These are phyloP conservation scores for Escallonia herrerae DNA, from an alignment of 129 eudicot genomes.

Conservation along the genomic window DNA sequence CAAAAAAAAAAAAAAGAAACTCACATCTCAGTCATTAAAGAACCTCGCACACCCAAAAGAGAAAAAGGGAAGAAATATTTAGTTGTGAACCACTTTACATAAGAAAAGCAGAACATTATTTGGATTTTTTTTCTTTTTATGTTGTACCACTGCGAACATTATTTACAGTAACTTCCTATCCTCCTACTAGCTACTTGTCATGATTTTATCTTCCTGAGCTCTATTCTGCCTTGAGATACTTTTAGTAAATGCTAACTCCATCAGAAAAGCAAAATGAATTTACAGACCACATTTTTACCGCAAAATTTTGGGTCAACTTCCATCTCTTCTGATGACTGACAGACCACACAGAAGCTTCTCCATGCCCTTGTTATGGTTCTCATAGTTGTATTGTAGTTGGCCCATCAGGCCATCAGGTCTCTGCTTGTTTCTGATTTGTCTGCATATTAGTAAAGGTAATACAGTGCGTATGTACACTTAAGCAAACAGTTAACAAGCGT, in stretches of 20 bases:
- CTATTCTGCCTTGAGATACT: background rate
- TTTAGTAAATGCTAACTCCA: constrained; percentile 1
- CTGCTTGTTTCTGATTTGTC: background rate
- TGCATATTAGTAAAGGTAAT: background rate
- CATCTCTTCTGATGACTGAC: background rate
- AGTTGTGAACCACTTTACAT: too few relatives aligned
- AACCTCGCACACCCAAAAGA: too few relatives aligned
- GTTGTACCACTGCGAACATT: too few relatives aligned
- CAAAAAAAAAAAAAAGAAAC: too few relatives aligned
- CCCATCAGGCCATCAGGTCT: background rate
- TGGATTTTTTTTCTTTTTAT: too few relatives aligned
- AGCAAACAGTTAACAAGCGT: background rate
- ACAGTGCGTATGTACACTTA: background rate
- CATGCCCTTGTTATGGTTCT: background rate
- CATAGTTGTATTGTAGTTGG: background rate
- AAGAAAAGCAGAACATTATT: too few relatives aligned
- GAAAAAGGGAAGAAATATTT: too few relatives aligned
- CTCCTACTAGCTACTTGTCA: background rate
- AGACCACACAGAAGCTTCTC: background rate
- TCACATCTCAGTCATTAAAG: too few relatives aligned
- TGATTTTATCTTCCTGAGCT: constrained; percentile 5
- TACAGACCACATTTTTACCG: background rate
- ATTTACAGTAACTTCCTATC: background rate
- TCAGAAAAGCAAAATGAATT: background rate
- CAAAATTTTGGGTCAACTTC: background rate